phyloP scores from a whole-genome alignment of 2,329 filamentous ascomycete species.

The Penicillium polonicum region DNA sequence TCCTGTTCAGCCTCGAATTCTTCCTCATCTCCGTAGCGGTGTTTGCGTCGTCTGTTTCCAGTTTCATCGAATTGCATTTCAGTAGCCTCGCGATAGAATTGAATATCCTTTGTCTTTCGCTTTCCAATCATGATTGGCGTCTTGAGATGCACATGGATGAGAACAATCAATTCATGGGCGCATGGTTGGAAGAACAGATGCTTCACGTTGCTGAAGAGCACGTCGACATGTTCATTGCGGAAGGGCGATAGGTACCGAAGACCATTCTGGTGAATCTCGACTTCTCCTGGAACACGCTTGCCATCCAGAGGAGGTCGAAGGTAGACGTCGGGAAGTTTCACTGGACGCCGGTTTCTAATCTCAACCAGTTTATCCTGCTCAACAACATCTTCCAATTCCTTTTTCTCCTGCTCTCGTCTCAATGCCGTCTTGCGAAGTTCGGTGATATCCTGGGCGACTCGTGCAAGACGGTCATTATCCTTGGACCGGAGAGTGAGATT shows the following conservation, averaged over 20 bases:
- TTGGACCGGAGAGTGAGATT: slow-evolving; percentile 93
- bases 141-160: slow-evolving; percentile 96
- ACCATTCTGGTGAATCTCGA: slow-evolving; percentile 99
- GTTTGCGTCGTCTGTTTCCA: slow-evolving; percentile 95
- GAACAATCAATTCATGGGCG: slow-evolving; percentile 91
- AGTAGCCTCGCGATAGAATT: slow-evolving; percentile 96
- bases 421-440: slow-evolving; percentile 92
- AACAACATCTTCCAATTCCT: slow-evolving; percentile 98
- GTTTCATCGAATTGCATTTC: slow-evolving; percentile 99
- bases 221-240: slow-evolving; percentile 80
- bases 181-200: slow-evolving; percentile 99
- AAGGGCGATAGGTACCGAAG: slow-evolving; percentile 86
- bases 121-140: slow-evolving; percentile 98
- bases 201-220: slow-evolving; percentile 97
- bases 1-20: slow-evolving; percentile 99
- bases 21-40: slow-evolving; percentile 95
- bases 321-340: slow-evolving; percentile 89
- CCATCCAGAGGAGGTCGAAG: slow-evolving; percentile 93
- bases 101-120: slow-evolving; percentile 98
- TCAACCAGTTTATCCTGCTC: slow-evolving; percentile 97
- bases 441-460: slow-evolving; percentile 89
- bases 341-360: slow-evolving; percentile 88
- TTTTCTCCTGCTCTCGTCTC: slow-evolving; percentile 96
- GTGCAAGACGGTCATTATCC: slow-evolving; percentile 82
- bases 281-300: slow-evolving; percentile 91